Evolutionary conservation across 225 moss, liverwort and hornwort genomes (phyloP).

Genomic region (Straminergon stramineum): DNA sequence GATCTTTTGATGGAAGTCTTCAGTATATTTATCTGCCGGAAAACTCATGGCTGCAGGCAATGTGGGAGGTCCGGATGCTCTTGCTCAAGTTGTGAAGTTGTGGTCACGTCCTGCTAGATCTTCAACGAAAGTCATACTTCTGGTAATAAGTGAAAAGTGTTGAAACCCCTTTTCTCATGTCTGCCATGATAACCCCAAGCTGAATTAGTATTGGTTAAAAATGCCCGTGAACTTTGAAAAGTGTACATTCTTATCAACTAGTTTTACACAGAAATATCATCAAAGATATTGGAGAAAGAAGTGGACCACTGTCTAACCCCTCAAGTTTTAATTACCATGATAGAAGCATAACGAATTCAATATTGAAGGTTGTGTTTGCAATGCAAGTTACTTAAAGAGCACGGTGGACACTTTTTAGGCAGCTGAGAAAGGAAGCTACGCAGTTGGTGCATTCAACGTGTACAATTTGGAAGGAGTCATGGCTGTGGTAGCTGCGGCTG

Average conservation of each 20-base stretch:
- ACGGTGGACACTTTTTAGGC: slow-evolving; percentile 26
- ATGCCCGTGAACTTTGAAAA: not conserved
- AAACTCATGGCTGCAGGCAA: slow-evolving; percentile 57
- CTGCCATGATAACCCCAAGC: not conserved
- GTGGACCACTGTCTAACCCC: not conserved
- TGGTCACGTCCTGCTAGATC: slow-evolving; percentile 65
- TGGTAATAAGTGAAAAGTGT: slow-evolving; percentile 26
- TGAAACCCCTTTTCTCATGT: not conserved
- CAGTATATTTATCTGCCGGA: not conserved
- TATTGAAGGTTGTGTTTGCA: not conserved
- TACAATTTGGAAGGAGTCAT: slow-evolving; percentile 90
- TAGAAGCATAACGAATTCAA: not conserved
- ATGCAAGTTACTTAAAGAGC: not conserved
- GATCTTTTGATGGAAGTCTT: not conserved
- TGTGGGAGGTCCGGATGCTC: slow-evolving; percentile 76
- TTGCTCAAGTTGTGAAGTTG: slow-evolving; percentile 61
- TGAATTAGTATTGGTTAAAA: not conserved
- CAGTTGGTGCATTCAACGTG: slow-evolving; percentile 83
- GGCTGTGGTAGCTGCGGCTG: slow-evolving; percentile 91
- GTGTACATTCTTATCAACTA: not conserved
- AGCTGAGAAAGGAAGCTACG: slow-evolving; percentile 79
- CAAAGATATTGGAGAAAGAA: not conserved
- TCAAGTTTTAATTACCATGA: not conserved
- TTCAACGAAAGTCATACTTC: slow-evolving; percentile 66
- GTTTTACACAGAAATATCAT: not conserved